A percentile compares a stretch with the other conserved stretches of the same genome.
Evolutionary conservation across 257 asterid genomes (phyloP).

Genomic region (Solanum arcanum): DNA sequence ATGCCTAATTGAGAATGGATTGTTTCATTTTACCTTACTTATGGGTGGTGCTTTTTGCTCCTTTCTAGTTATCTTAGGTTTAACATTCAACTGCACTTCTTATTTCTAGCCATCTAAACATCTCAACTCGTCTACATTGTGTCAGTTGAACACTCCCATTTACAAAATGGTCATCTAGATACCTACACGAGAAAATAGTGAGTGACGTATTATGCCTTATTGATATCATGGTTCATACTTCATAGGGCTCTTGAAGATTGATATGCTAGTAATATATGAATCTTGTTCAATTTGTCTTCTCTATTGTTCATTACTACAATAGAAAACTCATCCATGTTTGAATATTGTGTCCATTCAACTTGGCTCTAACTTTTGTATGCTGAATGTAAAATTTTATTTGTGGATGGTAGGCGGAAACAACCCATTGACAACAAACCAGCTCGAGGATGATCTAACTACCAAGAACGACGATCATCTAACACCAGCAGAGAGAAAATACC

Average conservation of each 20-base stretch:
- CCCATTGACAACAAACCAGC: not conserved
- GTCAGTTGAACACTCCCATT: no score
- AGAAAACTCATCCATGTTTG: not conserved
- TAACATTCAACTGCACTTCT: not conserved
- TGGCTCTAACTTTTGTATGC: not conserved
- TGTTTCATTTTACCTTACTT: not conserved
- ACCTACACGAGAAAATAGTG: no score
- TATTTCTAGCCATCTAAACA: not conserved
- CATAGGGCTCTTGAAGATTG: not conserved
- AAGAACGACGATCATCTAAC: slow-evolving; percentile 17
- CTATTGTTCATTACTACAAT: no score
- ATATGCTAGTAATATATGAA: not conserved
- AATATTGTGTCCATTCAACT: not conserved
- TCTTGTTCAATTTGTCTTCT: no score
- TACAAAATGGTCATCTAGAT: no score
- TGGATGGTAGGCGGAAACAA: not conserved
- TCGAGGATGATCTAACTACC: not conserved
- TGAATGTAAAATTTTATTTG: not conserved
- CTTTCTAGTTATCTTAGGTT: not conserved
- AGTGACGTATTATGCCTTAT: no score
- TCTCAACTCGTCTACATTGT: no score
- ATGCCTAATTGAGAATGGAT: not conserved
- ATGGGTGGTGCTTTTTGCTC: not conserved
- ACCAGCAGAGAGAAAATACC: slow-evolving; percentile 37
- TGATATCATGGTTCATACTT: not conserved